phyloP scores from a whole-genome alignment of 1,284 basidiomycete species.

The Trichosporon sp. region DNA sequence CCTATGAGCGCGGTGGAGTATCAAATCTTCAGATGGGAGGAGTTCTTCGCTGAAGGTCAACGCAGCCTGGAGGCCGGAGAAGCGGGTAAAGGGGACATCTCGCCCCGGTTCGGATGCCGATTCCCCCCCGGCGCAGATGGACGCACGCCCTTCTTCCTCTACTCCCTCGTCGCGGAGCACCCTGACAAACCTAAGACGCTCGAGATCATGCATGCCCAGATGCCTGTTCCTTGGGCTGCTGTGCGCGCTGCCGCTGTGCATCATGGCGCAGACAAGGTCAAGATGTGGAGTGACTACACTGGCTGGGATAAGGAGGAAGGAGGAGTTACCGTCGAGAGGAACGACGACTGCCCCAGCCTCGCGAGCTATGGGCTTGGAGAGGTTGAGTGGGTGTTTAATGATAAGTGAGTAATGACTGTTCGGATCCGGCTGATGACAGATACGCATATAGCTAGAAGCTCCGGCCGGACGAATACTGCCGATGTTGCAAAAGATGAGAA shows the following conservation, averaged over 20 bases:
- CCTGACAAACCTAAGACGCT: background rate
- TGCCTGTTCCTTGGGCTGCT: slow-evolving; percentile 4
- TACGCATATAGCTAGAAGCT: slow-evolving; percentile 9
- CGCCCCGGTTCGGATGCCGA: background rate
- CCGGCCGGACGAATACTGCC: background rate
- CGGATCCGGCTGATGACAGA: slow-evolving; percentile 2
- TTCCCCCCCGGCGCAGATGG: background rate
- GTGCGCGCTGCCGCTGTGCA: slow-evolving; percentile 11
- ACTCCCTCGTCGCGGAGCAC: background rate
- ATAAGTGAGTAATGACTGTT: slow-evolving; percentile 5
- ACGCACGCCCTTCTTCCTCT: slow-evolving; percentile 7
- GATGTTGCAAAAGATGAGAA: background rate
- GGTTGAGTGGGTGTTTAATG: slow-evolving; percentile 14
- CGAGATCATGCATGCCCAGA: background rate
- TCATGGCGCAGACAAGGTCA: slow-evolving; percentile 4
- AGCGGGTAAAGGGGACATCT: no score
- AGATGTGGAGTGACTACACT: slow-evolving; percentile 7
- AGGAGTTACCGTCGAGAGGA: background rate
- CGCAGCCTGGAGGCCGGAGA: no score
- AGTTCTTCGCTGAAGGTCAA: background rate
- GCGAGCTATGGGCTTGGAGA: slow-evolving; percentile 11
- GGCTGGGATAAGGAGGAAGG: slow-evolving; percentile 9
- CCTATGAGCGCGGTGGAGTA: slow-evolving; percentile 11
- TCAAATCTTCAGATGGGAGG: slow-evolving; percentile 6
- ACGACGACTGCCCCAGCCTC: slow-evolving; percentile 9